Percentiles rank a stretch among this genome's conserved stretches.
These are phyloP conservation scores for Haplosporangium gracile DNA, from an alignment of 192 early-diverging fungal genomes.

Conservation along the genomic window DNA sequence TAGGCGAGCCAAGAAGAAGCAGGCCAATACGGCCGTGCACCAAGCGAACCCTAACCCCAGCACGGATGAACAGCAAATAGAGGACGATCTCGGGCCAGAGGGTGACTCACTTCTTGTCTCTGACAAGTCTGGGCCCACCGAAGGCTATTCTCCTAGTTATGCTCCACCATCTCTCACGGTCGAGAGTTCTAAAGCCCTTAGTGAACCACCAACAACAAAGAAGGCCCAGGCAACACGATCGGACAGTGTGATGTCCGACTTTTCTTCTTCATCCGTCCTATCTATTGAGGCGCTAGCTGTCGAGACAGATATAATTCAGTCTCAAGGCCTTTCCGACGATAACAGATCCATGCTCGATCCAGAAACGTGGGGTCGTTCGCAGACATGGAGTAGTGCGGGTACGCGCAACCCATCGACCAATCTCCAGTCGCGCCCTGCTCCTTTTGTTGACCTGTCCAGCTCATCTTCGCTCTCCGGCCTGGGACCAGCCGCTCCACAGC, in stretches of 20 bases:
- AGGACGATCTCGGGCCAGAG: neutral
- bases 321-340: neutral
- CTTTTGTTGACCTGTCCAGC: neutral
- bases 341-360: neutral
- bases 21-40: neutral
- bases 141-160: neutral
- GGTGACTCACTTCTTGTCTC: neutral
- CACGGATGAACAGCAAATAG: neutral
- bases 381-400: neutral
- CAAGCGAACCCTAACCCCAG: neutral
- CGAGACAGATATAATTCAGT: neutral
- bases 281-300: neutral
- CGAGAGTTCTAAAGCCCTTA: neutral
- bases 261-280: neutral
- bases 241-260: neutral
- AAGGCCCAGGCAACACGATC: neutral
- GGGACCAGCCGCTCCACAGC: neutral
- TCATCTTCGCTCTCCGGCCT: neutral
- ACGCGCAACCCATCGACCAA: neutral
- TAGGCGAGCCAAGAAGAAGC: slow-evolving; percentile 81
- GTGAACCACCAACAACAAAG: slow-evolving; percentile 2
- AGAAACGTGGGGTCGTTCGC: neutral
- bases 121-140: neutral
- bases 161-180: neutral
- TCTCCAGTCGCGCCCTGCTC: neutral